phyloP scores from a whole-genome alignment of 2,329 filamentous ascomycete genomes.

The Ophiosphaerella narmari region DNA sequence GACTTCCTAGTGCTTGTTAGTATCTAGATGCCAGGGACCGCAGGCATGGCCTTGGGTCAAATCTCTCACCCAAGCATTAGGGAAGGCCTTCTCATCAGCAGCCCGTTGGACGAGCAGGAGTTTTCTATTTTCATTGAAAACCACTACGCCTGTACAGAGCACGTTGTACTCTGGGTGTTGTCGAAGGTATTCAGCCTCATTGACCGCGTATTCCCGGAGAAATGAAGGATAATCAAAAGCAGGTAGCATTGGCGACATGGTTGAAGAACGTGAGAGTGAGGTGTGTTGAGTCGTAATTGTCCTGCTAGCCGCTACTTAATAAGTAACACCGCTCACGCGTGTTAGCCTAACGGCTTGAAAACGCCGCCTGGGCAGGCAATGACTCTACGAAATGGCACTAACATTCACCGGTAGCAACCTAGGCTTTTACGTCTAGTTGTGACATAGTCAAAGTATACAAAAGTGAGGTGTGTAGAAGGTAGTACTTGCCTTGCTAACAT shows the following conservation, averaged over 20 bases:
- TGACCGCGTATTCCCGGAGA: constrained; percentile 35
- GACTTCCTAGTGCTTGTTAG: constrained; percentile 49
- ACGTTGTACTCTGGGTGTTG: constrained; percentile 33
- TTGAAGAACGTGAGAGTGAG: background rate
- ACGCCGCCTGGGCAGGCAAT: too few relatives aligned
- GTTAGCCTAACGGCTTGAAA: too few relatives aligned
- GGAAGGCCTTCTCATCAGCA: constrained; percentile 41
- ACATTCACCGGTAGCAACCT: too few relatives aligned
- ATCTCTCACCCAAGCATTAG: constrained; percentile 37
- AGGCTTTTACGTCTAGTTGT: too few relatives aligned
- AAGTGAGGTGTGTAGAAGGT: too few relatives aligned
- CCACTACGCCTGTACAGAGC: constrained; percentile 35
- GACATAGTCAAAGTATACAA: too few relatives aligned
- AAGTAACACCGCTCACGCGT: too few relatives aligned
- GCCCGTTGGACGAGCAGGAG: constrained; percentile 44
- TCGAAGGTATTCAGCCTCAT: constrained; percentile 31
- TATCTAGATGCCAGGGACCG: background rate
- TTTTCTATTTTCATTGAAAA: constrained; percentile 39
- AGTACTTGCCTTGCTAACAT: too few relatives aligned
- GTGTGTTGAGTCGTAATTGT: too few relatives aligned
- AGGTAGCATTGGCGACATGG: constrained; percentile 5
- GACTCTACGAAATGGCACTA: too few relatives aligned
- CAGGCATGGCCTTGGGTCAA: too few relatives aligned
- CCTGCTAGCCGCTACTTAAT: too few relatives aligned
- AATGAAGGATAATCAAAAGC: constrained; percentile 27